These are phyloP conservation scores for Phaffomyces opuntiae DNA, from an alignment of 805 yeast species.

Conservation along the genomic window DNA sequence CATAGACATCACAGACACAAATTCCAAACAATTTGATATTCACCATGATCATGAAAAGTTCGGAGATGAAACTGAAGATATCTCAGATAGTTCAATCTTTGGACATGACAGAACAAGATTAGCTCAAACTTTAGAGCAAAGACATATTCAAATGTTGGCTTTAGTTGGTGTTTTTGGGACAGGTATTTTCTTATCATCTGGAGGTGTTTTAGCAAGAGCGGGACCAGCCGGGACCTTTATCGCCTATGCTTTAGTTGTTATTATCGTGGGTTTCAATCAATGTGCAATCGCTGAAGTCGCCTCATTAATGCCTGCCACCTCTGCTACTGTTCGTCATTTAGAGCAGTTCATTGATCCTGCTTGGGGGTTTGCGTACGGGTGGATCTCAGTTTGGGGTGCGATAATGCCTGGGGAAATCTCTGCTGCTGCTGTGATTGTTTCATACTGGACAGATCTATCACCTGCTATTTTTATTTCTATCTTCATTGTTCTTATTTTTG, in stretches of 20 bases:
- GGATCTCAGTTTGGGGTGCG: constrained; percentile 34
- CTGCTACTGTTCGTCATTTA: constrained; percentile 30
- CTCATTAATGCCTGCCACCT: constrained; percentile 31
- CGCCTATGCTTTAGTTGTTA: constrained; percentile 27
- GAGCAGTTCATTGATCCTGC: constrained; percentile 36
- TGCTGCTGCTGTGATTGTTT: constrained; percentile 37
- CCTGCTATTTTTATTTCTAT: constrained; percentile 40
- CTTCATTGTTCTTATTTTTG: constrained; percentile 29
- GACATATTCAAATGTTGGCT: constrained; percentile 41
- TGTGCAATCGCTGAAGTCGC: constrained; percentile 33
- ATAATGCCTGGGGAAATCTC: constrained; percentile 37
- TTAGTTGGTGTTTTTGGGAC: constrained; percentile 41
- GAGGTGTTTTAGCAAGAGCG: constrained; percentile 29
- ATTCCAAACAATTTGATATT: neutral
- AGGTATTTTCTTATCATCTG: constrained; percentile 33
- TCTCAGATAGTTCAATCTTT: constrained; percentile 6
- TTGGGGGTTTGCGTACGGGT: constrained; percentile 40
- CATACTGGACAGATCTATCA: constrained; percentile 38
- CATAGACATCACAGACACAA: constrained; percentile 2
- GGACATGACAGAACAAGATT: constrained; percentile 9
- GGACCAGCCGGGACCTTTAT: constrained; percentile 30
- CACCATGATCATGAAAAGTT: neutral
- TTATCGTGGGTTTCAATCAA: constrained; percentile 33
- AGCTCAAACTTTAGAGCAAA: constrained; percentile 14
- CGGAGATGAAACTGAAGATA: neutral